phyloP scores from a whole-genome alignment of 1,139 yeast species.

The Magnusiomyces suaveolens region DNA sequence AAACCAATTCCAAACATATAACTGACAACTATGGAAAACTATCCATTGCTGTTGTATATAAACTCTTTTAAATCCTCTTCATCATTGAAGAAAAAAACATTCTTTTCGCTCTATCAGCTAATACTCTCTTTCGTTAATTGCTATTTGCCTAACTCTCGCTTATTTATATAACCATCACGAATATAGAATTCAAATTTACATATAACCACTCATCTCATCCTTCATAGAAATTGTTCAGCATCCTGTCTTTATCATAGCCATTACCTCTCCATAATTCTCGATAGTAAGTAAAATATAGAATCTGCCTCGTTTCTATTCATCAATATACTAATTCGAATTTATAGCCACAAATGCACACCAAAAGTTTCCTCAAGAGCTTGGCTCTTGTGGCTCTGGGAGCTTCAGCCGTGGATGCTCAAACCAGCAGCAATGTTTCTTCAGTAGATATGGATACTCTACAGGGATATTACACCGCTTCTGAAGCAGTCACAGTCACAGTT shows the following conservation, averaged over 20 bases:
- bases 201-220: too few species aligned
- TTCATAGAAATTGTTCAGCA: too few species aligned
- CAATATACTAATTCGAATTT: not conserved
- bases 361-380: not conserved
- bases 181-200: too few species aligned
- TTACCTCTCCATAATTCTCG: not conserved
- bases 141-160: not conserved
- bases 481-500: slow-evolving; percentile 4
- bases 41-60: not conserved
- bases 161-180: not conserved
- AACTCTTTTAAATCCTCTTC: not conserved
- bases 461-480: not conserved
- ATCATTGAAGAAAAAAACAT: not conserved
- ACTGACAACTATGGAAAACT: not conserved
- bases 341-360: not conserved
- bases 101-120: not conserved
- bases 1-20: not conserved
- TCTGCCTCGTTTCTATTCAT: too few species aligned
- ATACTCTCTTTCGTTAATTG: not conserved
- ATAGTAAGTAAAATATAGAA: too few species aligned
- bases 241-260: not conserved
- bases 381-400: slow-evolving; percentile 2
- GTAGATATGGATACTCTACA: not conserved
- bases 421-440: not conserved
- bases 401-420: slow-evolving; percentile 1